phyloP scores from a whole-genome alignment of 2,329 filamentous ascomycete genomes.

The Hysterium pulicare region DNA sequence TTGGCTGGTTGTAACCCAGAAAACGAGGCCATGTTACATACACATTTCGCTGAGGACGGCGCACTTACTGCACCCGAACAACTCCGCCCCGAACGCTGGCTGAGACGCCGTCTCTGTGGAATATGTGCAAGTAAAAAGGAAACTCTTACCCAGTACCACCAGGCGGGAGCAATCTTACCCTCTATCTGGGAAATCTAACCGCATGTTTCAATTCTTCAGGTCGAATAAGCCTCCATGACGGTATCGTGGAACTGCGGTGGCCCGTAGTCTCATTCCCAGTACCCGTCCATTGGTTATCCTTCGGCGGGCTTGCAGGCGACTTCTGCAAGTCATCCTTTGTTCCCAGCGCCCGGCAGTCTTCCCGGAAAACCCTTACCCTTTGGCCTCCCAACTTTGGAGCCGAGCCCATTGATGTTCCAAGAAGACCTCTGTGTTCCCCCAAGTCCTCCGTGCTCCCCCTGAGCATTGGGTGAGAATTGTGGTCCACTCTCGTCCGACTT shows the following conservation, averaged over 20 bases:
- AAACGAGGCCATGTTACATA: slow-evolving; percentile 38
- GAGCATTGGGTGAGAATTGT: slow-evolving; percentile 31
- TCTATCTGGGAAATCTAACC: slow-evolving; percentile 19
- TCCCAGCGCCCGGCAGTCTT: slow-evolving; percentile 31
- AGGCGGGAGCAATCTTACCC: slow-evolving; percentile 19
- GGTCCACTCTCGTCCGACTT: slow-evolving; percentile 44
- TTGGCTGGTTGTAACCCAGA: slow-evolving; percentile 27
- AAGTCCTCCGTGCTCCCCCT: slow-evolving; percentile 14
- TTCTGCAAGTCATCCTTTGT: slow-evolving; percentile 41
- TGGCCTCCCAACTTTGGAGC: slow-evolving; percentile 25
- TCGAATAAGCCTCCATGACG: slow-evolving; percentile 27
- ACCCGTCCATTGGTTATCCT: slow-evolving; percentile 31
- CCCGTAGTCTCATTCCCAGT: slow-evolving; percentile 26
- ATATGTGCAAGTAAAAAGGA: slow-evolving; percentile 21
- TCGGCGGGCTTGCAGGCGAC: slow-evolving; percentile 24
- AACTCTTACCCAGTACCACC: slow-evolving; percentile 30
- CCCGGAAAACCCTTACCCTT: slow-evolving; percentile 39
- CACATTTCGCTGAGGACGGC: slow-evolving; percentile 18
- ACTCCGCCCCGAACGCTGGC: slow-evolving; percentile 27
- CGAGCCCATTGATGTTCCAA: slow-evolving; percentile 28
- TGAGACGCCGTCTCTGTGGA: slow-evolving; percentile 23
- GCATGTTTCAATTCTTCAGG: slow-evolving; percentile 37
- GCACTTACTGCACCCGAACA: slow-evolving; percentile 30
- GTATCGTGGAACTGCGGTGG: slow-evolving; percentile 29
- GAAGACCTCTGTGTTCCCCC: slow-evolving; percentile 19